phyloP scores from a whole-genome alignment of 345 rosid genomes.

The Eucalyptus dawsonii region DNA sequence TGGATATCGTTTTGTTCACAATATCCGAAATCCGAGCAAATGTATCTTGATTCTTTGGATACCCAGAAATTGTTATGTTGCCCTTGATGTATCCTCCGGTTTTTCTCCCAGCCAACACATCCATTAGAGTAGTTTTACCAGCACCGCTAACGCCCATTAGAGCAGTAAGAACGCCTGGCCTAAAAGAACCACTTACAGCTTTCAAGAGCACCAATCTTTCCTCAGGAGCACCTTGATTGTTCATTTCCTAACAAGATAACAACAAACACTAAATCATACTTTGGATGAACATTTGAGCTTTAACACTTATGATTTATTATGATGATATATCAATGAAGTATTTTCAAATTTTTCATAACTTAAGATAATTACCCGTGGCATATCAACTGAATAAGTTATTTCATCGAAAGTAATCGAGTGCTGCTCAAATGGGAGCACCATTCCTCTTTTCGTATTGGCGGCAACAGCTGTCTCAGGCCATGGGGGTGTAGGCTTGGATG shows the following conservation, averaged over 20 bases:
- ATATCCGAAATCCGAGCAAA: conserved; percentile 41
- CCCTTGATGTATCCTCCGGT: conserved; percentile 43
- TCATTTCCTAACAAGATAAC: conserved; percentile 27
- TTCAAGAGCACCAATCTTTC: conserved; percentile 33
- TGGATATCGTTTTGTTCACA: conserved; percentile 52
- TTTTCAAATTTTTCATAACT: neutral
- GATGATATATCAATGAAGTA: no score
- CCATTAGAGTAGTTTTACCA: conserved; percentile 48
- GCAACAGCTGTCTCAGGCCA: neutral
- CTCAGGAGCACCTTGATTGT: conserved; percentile 15
- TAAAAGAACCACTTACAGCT: conserved; percentile 37
- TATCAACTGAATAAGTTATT: conserved; percentile 31
- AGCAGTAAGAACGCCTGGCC: conserved; percentile 48
- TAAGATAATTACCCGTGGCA: conserved; percentile 29
- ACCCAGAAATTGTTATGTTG: conserved; percentile 24
- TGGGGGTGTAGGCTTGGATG: neutral
- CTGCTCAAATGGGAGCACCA: conserved; percentile 47
- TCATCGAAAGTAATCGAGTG: conserved; percentile 39
- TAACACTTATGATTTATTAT: no score
- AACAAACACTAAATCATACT: neutral
- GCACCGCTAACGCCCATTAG: conserved; percentile 52
- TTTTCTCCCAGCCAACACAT: conserved; percentile 43
- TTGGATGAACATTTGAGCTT: neutral
- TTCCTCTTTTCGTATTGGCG: conserved; percentile 20
- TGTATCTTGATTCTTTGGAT: conserved; percentile 44